These are phyloP conservation scores for Sicyos baderoa DNA, from an alignment of 306 rosid species.

Conservation along the genomic window DNA sequence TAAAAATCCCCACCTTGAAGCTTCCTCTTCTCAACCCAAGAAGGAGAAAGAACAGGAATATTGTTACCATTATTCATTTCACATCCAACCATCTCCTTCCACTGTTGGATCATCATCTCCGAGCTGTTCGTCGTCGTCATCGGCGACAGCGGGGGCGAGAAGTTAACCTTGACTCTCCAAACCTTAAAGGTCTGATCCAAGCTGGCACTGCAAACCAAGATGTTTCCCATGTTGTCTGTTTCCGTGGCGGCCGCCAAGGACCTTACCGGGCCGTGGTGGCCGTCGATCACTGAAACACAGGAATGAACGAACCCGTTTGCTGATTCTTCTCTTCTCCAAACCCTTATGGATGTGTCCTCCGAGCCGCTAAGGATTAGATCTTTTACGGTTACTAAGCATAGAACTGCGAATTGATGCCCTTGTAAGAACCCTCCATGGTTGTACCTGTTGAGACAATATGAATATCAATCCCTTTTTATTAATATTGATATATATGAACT, in stretches of 20 bases:
- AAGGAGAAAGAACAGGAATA: slow-evolving; percentile 36
- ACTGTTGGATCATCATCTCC: slow-evolving; percentile 16
- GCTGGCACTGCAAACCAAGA: slow-evolving; percentile 49
- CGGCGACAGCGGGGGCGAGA: slow-evolving; percentile 22
- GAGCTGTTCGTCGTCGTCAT: not conserved
- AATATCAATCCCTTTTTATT: not conserved
- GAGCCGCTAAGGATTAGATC: slow-evolving; percentile 39
- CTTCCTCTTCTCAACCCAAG: slow-evolving; percentile 36
- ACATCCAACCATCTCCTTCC: slow-evolving; percentile 33
- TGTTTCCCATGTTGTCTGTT: slow-evolving; percentile 28
- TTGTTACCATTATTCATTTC: slow-evolving; percentile 26
- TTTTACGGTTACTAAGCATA: slow-evolving; percentile 37
- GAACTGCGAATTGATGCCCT: slow-evolving; percentile 45
- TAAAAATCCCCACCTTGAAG: not conserved
- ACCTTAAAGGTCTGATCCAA: slow-evolving; percentile 54
- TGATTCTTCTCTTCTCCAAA: slow-evolving; percentile 49
- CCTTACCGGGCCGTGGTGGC: slow-evolving; percentile 46
- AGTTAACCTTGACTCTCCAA: slow-evolving; percentile 39
- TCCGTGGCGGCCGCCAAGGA: slow-evolving; percentile 43
- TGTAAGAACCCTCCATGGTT: slow-evolving; percentile 48
- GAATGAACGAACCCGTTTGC: slow-evolving; percentile 39
- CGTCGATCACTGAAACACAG: slow-evolving; percentile 40
- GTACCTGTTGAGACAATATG: slow-evolving; percentile 1
- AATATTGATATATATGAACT: no score
- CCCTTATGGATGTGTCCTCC: slow-evolving; percentile 39